Evolutionary conservation across 73 alveolate species (phyloP), one percentile per base, ranked within the genome.

Genomic region (Paramecium caudatum): DNA sequence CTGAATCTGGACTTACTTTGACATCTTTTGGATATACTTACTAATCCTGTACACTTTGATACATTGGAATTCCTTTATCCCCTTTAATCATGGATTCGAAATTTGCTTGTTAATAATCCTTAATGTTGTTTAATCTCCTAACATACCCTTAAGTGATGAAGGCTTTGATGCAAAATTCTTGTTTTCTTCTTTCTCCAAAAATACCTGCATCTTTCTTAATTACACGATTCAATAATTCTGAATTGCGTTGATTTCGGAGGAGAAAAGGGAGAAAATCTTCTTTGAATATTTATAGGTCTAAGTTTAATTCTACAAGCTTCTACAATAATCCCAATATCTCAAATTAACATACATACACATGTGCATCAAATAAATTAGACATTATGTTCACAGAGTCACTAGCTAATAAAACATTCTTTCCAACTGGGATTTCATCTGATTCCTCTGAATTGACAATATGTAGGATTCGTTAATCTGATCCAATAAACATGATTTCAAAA

Each of bases 351-450:
- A 86, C 80, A 63, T 86, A 86, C 10, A 86, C 46, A 23, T 86
- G 93, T 3, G 90, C 30, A 41, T 86, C 93, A 86, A 86, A 86
- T 34, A 86, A 65, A 43, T 86, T 86, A 6, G 93, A 30, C 45
- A 49, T 62, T 43, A 86, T 23, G 41, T 49, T 5, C 23, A 78
- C 65, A 19, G 47, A 65, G 19, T 74, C 46, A 23, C 43, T 41
- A 27, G 33, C 43, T 21, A 74, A 10, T 4, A 74, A 6, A 16
- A 74, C 46, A 37, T 74, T 74, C 43, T 15, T 7, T 19, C 47
- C 32, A 0, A 74, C 46, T 74, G 9, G 5, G 32, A 74, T 45
- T 41, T 74, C 27, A 30, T 74, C 69, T 5, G 17, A 23, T 13
- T 74, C 69, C 5, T 74, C 88, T 41, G 17, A 4, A 74, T 39